Percentiles rank a stretch among this genome's conserved stretches.
phyloP scores from a whole-genome alignment of 108 stramenopile species.

The Cyclotella kingstonii region DNA sequence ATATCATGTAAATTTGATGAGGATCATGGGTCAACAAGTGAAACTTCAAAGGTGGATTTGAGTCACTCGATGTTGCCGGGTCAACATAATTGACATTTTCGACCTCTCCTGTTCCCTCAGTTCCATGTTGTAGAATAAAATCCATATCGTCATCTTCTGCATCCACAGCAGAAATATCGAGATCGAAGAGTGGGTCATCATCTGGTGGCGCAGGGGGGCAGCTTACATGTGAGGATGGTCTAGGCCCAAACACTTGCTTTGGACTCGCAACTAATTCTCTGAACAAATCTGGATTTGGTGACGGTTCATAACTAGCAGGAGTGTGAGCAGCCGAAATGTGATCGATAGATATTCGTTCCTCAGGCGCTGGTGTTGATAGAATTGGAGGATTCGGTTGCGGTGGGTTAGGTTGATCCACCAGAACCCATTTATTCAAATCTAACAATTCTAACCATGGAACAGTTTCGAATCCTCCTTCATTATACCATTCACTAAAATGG shows the following conservation, averaged over 20 bases:
- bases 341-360: background rate
- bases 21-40: constrained; percentile 62
- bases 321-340: constrained; percentile 7
- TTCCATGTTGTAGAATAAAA: constrained; percentile 41
- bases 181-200: constrained; percentile 27
- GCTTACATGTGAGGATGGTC: constrained; percentile 1
- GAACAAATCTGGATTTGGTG: constrained; percentile 24
- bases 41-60: constrained; percentile 53
- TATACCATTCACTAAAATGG: constrained; percentile 94
- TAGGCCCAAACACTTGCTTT: constrained; percentile 5
- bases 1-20: constrained; percentile 72
- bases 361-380: background rate
- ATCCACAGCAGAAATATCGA: constrained; percentile 33
- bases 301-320: constrained; percentile 7
- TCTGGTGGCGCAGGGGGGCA: constrained; percentile 24
- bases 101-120: constrained; percentile 4
- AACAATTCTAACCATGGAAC: constrained; percentile 95
- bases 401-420: constrained; percentile 41
- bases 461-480: constrained; percentile 89
- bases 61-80: constrained; percentile 8
- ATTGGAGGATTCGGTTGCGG: constrained; percentile 6
- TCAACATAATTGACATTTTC: constrained; percentile 23
- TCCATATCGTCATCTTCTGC: constrained; percentile 38
- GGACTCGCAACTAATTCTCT: constrained; percentile 33
- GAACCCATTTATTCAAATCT: constrained; percentile 92